Evolutionary conservation across 441 rosid species (phyloP).

Genomic region (Gossypium laxum): DNA sequence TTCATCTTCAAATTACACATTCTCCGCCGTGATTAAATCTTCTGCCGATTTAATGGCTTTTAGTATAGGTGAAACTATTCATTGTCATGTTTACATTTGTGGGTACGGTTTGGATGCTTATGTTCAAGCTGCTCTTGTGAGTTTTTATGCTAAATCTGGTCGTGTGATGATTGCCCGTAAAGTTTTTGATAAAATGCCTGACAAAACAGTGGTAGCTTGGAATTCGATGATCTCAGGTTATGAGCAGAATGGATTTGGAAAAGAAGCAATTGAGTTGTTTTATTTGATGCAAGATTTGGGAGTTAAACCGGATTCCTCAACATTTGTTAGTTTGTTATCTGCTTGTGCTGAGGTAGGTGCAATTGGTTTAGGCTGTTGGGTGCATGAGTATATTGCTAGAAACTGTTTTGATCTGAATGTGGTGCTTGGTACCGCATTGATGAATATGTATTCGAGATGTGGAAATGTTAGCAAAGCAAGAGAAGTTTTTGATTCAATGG

Average conservation of each 20-base stretch:
- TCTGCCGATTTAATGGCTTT: conserved; percentile 47
- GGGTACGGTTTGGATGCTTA: conserved; percentile 49
- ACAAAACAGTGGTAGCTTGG: conserved; percentile 65
- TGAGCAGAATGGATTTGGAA: conserved; percentile 61
- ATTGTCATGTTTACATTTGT: conserved; percentile 39
- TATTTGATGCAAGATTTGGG: conserved; percentile 39
- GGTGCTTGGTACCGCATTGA: conserved; percentile 59
- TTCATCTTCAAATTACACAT: conserved; percentile 49
- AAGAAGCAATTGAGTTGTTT: conserved; percentile 53
- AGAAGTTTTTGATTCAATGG: conserved; percentile 53
- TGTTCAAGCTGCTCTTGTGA: conserved; percentile 58
- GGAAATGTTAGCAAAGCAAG: conserved; percentile 49
- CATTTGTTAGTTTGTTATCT: conserved; percentile 51
- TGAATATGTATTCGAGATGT: conserved; percentile 73
- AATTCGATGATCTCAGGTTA: conserved; percentile 71
- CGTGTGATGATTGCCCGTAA: conserved; percentile 38
- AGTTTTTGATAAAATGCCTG: conserved; percentile 66
- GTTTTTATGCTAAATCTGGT: conserved; percentile 42
- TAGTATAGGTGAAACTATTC: conserved; percentile 40
- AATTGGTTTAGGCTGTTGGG: conserved; percentile 50
- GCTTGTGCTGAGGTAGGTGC: conserved; percentile 72
- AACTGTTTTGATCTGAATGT: conserved; percentile 43
- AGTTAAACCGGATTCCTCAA: conserved; percentile 48
- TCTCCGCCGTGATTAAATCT: conserved; percentile 63
- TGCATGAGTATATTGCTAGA: conserved; percentile 36